Evolutionary conservation across 2,329 filamentous ascomycete species (phyloP).

Genomic region (Penicillium sp.): DNA sequence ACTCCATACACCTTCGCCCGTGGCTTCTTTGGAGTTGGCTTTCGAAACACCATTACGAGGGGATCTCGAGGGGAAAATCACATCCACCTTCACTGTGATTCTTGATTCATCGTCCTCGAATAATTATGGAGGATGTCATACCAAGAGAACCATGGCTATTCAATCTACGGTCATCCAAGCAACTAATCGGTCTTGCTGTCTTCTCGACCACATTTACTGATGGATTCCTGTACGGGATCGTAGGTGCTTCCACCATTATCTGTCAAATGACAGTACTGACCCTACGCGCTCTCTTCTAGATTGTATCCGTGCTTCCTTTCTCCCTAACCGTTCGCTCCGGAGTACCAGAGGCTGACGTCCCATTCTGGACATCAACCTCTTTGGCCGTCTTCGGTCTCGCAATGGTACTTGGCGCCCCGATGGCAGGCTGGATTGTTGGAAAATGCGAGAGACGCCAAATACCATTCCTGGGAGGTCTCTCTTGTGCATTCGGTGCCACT

Average conservation of each 20-base stretch:
- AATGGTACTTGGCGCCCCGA: slow-evolving; percentile 3
- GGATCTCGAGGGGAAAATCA: no score
- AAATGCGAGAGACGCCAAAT: slow-evolving; percentile 2
- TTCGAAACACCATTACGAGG: neutral
- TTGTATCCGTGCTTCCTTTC: slow-evolving; percentile 6
- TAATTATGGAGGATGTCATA: neutral
- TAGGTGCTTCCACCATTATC: neutral
- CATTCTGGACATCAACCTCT: slow-evolving; percentile 5
- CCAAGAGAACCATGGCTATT: neutral
- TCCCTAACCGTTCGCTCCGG: neutral
- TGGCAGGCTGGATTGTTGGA: slow-evolving; percentile 1
- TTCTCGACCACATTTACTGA: slow-evolving; percentile 7
- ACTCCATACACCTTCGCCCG: neutral
- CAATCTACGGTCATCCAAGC: slow-evolving; percentile 4
- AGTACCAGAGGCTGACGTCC: slow-evolving; percentile 2
- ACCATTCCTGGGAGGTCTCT: slow-evolving; percentile 1
- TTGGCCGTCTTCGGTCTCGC: slow-evolving; percentile 3
- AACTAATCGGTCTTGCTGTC: slow-evolving; percentile 1
- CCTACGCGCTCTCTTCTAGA: neutral
- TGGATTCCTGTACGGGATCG: slow-evolving; percentile 8
- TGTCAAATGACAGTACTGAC: neutral
- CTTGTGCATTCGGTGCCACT: slow-evolving; percentile 1
- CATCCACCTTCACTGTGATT: neutral
- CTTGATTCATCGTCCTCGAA: neutral
- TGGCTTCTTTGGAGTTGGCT: neutral